Percentiles rank a stretch among this genome's conserved stretches.
These are phyloP conservation scores for Bipolaris oryzae DNA, from an alignment of 2,329 filamentous ascomycete genomes.

Conservation along the genomic window DNA sequence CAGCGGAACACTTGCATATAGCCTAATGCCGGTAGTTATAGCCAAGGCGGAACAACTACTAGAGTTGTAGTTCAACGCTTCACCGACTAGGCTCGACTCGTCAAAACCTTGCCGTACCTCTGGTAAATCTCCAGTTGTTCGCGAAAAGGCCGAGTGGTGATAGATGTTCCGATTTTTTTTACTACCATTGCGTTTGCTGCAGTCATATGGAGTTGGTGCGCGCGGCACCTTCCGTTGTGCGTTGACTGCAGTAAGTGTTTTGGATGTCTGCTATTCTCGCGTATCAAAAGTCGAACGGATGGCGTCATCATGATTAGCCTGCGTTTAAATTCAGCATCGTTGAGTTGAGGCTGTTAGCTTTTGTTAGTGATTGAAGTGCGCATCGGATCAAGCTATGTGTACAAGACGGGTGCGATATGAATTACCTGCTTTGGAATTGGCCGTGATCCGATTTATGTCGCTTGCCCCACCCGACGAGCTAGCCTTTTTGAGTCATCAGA, in stretches of 20 bases:
- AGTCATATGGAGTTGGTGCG: conserved; percentile 5
- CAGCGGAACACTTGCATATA: neutral
- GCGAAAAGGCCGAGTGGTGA: neutral
- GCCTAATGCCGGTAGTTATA: neutral
- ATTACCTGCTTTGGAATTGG: neutral
- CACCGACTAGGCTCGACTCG: neutral
- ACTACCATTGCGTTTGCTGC: neutral
- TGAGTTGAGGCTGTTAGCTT: neutral
- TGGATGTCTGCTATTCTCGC: neutral
- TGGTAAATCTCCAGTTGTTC: neutral
- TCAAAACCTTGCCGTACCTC: neutral
- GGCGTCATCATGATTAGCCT: neutral
- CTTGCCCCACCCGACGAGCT: too few relatives aligned
- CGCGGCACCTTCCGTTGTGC: neutral
- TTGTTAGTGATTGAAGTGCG: neutral
- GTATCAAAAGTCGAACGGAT: neutral
- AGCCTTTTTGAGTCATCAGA: too few relatives aligned
- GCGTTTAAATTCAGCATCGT: neutral
- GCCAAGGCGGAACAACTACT: neutral
- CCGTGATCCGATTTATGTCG: neutral
- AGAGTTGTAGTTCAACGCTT: neutral
- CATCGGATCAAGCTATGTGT: neutral
- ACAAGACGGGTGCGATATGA: neutral
- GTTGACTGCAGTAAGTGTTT: neutral
- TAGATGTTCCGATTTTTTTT: neutral